A percentile compares a stretch with the other conserved stretches of the same genome.
Conservation (phyloP, 495 filamentous ascomycete species). For the Lasiosphaeria miniovina region DNA sequence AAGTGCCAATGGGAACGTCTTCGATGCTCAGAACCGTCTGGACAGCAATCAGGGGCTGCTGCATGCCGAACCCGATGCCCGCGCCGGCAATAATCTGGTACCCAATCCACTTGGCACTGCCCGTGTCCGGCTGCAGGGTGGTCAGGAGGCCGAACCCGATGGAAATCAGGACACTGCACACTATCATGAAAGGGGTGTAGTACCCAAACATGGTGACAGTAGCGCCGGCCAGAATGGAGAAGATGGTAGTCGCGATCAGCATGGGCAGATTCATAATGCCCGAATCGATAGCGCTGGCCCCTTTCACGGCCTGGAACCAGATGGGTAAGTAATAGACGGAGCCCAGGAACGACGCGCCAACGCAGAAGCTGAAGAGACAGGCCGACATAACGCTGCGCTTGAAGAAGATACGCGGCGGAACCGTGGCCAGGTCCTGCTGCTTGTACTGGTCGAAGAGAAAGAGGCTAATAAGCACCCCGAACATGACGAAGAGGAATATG, state of each 20-base stretch:
- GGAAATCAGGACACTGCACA: conserved; percentile 54
- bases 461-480: conserved; percentile 57
- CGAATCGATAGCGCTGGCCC: conserved; percentile 60
- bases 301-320: conserved; percentile 87
- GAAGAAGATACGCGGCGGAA: conserved; percentile 66
- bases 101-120: conserved; percentile 66
- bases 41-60: conserved; percentile 65
- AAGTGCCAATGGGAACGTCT: conserved; percentile 66
- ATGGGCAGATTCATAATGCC: conserved; percentile 77
- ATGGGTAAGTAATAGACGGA: conserved; percentile 73
- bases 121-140: conserved; percentile 57
- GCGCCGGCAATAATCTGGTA: conserved; percentile 69
- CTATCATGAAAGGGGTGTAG: conserved; percentile 72
- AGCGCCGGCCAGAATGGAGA: conserved; percentile 59
- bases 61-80: conserved; percentile 66
- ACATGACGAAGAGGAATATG: conserved; percentile 69
- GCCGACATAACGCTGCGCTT: conserved; percentile 64
- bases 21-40: conserved; percentile 60
- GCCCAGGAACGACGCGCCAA: conserved; percentile 67
- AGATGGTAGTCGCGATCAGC: conserved; percentile 60
- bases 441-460: conserved; percentile 63
- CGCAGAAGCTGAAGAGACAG: conserved; percentile 50
- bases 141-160: conserved; percentile 69
- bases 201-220: conserved; percentile 64
- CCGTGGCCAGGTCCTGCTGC: conserved; percentile 64